These are phyloP conservation scores for Helotiales sp. DNA, from an alignment of 2,329 filamentous ascomycete genomes.

Conservation along the genomic window DNA sequence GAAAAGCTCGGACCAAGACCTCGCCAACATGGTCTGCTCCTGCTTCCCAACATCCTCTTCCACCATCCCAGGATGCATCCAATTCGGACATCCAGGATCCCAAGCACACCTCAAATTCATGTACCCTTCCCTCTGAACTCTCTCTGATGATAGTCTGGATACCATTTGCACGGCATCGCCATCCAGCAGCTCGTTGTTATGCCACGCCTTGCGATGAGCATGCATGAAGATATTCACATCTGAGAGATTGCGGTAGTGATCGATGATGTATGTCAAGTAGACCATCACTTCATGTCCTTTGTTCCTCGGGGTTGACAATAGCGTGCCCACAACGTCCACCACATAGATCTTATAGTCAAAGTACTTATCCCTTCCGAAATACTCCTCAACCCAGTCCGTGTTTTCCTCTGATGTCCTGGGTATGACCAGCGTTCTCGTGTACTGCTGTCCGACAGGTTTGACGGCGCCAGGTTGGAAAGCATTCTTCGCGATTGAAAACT, in stretches of 20 bases:
- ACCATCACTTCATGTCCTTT: constrained; percentile 41
- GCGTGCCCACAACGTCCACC: constrained; percentile 37
- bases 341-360: constrained; percentile 33
- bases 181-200: constrained; percentile 37
- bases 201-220: constrained; percentile 54
- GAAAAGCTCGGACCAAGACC: constrained; percentile 45
- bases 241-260: constrained; percentile 60
- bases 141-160: constrained; percentile 32
- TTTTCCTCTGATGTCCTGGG: constrained; percentile 30
- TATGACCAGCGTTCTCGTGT: constrained; percentile 19
- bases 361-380: constrained; percentile 25
- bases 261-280: constrained; percentile 61
- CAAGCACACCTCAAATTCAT: constrained; percentile 65
- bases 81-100: constrained; percentile 59
- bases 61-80: constrained; percentile 50
- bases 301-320: constrained; percentile 58
- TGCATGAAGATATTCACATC: constrained; percentile 43
- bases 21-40: constrained; percentile 50
- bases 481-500: background rate
- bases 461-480: constrained; percentile 10
- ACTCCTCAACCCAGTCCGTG: constrained; percentile 33
- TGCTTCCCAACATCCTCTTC: constrained; percentile 47
- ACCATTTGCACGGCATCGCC: constrained; percentile 45
- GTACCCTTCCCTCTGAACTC: constrained; percentile 59
- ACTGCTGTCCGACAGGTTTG: constrained; percentile 16